Conservation (phyloP, 345 rosid genomes). For the Trapa incisa region DNA sequence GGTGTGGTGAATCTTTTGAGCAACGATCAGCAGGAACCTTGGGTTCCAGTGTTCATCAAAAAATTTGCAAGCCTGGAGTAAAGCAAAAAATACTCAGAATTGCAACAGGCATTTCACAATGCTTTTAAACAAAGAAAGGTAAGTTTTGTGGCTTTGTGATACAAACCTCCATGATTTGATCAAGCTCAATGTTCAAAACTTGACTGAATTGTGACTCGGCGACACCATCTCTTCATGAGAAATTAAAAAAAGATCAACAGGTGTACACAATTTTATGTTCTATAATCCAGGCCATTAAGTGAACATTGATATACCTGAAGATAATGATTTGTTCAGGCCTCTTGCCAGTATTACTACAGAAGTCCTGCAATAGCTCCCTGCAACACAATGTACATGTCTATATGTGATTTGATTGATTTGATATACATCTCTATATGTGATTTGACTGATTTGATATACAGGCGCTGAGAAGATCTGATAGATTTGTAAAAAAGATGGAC, state of each 20-base stretch:
- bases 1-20: slow-evolving; percentile 29
- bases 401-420: no score
- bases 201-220: slow-evolving; percentile 82
- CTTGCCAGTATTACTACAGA: slow-evolving; percentile 22
- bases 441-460: no score
- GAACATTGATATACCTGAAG: slow-evolving; percentile 19
- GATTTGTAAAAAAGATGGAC: background rate
- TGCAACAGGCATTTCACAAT: background rate
- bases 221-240: slow-evolving; percentile 68
- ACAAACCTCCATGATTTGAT: slow-evolving; percentile 42
- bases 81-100: background rate
- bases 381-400: background rate
- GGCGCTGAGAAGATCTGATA: background rate
- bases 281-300: background rate
- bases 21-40: slow-evolving; percentile 20
- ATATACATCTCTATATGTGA: no score
- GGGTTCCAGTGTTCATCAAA: slow-evolving; percentile 17
- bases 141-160: background rate
- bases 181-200: slow-evolving; percentile 68
- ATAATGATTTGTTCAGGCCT: slow-evolving; percentile 35
- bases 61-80: slow-evolving; percentile 15
- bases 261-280: background rate
- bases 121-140: background rate
- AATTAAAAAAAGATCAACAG: background rate
- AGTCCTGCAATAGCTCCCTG: slow-evolving; percentile 33